phyloP scores from a whole-genome alignment of 306 rosid species.

The Pterocarpus santalinus region DNA sequence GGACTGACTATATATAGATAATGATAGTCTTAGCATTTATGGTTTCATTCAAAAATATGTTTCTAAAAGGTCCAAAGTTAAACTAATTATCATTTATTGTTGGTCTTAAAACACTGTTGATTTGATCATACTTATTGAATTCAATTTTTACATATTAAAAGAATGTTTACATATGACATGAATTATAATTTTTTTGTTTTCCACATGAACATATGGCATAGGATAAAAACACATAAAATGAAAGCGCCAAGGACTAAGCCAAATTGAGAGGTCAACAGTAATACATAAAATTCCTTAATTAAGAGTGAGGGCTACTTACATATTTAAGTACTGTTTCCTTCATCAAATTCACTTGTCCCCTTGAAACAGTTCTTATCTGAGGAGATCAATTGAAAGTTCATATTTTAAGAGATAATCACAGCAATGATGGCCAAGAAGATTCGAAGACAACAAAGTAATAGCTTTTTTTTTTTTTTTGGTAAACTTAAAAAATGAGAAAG shows the following conservation, averaged over 20 bases:
- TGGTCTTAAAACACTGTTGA: no score
- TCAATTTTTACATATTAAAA: no score
- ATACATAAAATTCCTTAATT: background rate
- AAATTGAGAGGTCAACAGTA: background rate
- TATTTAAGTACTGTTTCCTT: conserved; percentile 53
- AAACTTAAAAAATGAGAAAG: no score
- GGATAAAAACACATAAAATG: no score
- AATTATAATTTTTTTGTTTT: no score
- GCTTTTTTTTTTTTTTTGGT: no score
- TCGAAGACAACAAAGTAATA: background rate
- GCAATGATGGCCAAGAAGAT: background rate
- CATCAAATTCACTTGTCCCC: conserved; percentile 57
- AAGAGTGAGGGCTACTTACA: conserved; percentile 50
- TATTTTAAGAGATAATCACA: background rate
- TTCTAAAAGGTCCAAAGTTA: background rate
- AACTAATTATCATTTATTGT: background rate
- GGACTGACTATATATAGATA: background rate
- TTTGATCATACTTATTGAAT: no score
- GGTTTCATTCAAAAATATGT: background rate
- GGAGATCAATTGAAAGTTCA: background rate
- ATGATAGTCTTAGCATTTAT: background rate
- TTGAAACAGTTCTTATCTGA: conserved; percentile 65
- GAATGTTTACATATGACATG: no score
- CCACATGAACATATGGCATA: no score
- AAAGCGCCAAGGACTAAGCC: no score